Percentiles rank a stretch among this genome's conserved stretches.
Conservation (phyloP, 140 eudicot genomes). For the Cichorium intybus region DNA sequence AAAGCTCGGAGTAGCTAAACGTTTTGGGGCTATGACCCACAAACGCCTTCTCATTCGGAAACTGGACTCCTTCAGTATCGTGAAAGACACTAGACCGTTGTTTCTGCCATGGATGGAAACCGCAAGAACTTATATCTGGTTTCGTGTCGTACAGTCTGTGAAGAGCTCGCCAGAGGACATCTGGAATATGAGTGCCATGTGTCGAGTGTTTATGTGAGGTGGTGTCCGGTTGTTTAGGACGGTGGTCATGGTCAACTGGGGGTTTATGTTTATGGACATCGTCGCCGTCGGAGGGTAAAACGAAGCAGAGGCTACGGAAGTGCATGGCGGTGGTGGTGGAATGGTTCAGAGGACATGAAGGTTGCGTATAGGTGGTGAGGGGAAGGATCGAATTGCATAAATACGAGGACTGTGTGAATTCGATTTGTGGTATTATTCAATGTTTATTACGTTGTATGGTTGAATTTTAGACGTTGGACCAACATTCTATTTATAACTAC, state of each 20-base stretch:
- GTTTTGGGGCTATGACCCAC: constrained; percentile 56
- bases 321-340: constrained; percentile 37
- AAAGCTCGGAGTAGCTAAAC: constrained; percentile 83
- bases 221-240: constrained; percentile 1
- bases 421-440: constrained; percentile 1
- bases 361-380: neutral
- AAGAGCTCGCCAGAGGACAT: constrained; percentile 21
- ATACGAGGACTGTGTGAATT: constrained; percentile 10
- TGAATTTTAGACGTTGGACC: neutral
- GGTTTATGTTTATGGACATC: too few species aligned
- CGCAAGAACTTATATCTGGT: constrained; percentile 1
- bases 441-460: constrained; percentile 5
- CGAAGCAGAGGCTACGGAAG: constrained; percentile 38
- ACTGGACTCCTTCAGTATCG: constrained; percentile 73
- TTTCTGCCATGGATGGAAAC: constrained; percentile 5
- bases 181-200: constrained; percentile 24
- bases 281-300: constrained; percentile 49
- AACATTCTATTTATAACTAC: neutral
- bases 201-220: constrained; percentile 24
- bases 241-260: constrained; percentile 9
- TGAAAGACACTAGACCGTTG: constrained; percentile 30
- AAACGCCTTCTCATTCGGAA: constrained; percentile 38
- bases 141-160: constrained; percentile 31
- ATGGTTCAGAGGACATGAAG: constrained; percentile 4
- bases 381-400: neutral